phyloP scores from a whole-genome alignment of 768 basidiomycete species.

The Leccinum sublutescens region DNA sequence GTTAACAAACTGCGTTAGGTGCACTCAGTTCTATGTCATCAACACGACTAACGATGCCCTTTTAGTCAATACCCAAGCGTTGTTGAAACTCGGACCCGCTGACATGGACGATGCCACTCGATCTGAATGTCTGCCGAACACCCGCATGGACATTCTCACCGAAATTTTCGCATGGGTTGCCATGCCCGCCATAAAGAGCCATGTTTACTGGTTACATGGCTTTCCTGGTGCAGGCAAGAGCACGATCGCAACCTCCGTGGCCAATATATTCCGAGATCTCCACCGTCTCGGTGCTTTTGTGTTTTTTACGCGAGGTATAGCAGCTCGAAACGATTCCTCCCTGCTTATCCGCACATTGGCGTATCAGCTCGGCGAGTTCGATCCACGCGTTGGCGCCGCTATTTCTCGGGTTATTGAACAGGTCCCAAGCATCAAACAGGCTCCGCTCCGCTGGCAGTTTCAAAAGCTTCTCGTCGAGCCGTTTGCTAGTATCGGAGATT shows the following conservation, averaged over 20 bases:
- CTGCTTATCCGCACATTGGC: slow-evolving; percentile 35
- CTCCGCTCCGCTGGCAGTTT: slow-evolving; percentile 32
- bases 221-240: slow-evolving; percentile 39
- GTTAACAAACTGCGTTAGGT: slow-evolving; percentile 26
- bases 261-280: slow-evolving; percentile 31
- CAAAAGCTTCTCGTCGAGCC: slow-evolving; percentile 35
- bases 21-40: background rate
- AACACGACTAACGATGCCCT: background rate
- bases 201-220: slow-evolving; percentile 35
- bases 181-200: slow-evolving; percentile 18
- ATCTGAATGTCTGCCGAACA: slow-evolving; percentile 30
- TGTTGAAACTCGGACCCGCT: slow-evolving; percentile 27
- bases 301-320: slow-evolving; percentile 35
- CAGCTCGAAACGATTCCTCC: slow-evolving; percentile 29
- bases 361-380: slow-evolving; percentile 34
- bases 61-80: slow-evolving; percentile 20
- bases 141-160: slow-evolving; percentile 30
- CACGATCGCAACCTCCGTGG: slow-evolving; percentile 35
- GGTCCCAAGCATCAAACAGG: slow-evolving; percentile 30
- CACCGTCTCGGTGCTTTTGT: slow-evolving; percentile 36
- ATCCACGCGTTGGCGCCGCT: slow-evolving; percentile 26
- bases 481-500: slow-evolving; percentile 15
- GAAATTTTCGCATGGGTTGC: slow-evolving; percentile 27
- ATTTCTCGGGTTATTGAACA: slow-evolving; percentile 28
- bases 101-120: slow-evolving; percentile 30